These are phyloP conservation scores for Penicillium egyptiacum DNA, from an alignment of 495 filamentous ascomycete species.

Conservation along the genomic window DNA sequence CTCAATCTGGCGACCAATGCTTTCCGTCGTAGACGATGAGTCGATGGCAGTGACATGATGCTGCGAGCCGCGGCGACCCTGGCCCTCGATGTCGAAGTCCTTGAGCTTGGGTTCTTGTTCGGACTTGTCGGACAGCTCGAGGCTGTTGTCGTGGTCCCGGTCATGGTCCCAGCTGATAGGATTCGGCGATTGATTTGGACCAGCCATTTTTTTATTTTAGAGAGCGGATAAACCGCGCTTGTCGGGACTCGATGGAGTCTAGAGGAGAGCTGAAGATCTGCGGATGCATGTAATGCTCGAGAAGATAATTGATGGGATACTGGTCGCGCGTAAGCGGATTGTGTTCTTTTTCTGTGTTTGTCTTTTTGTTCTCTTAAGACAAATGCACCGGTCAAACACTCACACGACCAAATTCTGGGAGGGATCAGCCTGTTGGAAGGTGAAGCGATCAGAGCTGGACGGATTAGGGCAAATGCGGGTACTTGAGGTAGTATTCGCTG, in stretches of 20 bases:
- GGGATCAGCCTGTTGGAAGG: not conserved
- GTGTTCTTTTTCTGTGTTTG: not conserved
- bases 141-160: constrained; percentile 22
- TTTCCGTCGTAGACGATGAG: constrained; percentile 39
- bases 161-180: constrained; percentile 16
- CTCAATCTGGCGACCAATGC: constrained; percentile 71
- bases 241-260: constrained; percentile 35
- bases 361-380: not conserved
- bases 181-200: constrained; percentile 26
- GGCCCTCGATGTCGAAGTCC: constrained; percentile 36
- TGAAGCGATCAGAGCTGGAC: not conserved
- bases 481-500: constrained; percentile 1
- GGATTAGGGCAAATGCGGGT: constrained; percentile 15
- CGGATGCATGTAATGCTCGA: constrained; percentile 41
- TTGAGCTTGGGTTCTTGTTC: constrained; percentile 33
- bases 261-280: constrained; percentile 28
- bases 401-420: not conserved
- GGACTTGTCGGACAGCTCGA: constrained; percentile 28
- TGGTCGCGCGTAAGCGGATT: constrained; percentile 1
- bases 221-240: constrained; percentile 42
- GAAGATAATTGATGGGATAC: not conserved
- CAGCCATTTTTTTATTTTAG: constrained; percentile 42
- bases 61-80: constrained; percentile 24
- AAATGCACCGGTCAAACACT: not conserved
- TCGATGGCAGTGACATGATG: constrained; percentile 24